Base-by-base conservation (phyloP, 331 rosid genomes). In the Ulmus americana region DNA sequence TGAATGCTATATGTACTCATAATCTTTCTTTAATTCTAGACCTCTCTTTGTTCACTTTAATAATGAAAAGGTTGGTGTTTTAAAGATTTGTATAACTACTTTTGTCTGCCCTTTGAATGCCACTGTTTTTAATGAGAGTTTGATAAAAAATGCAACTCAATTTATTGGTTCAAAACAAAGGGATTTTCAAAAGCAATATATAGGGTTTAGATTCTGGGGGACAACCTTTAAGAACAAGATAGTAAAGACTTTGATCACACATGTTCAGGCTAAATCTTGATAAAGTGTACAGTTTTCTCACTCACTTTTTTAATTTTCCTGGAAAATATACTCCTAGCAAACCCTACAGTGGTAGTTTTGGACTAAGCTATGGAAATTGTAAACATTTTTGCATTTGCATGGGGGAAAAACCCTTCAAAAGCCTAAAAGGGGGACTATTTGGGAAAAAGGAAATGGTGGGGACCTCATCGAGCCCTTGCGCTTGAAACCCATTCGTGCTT, bases 81-180 rank as follows among this genome's bases (percentile, higher is more conserved):
- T 10, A 43, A 44, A 3, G 11, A 53, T 5, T 2, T 20, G 14
- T 10, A 35, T 8, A 20, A 53, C 39, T 20, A 8, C 58, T 53
- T 53, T 28, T 16, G 38, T 12, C 39, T 39, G 22, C 11, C 6
- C 18, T 56, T 56, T 61, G 55, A 52, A 40, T 6, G 41, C 59
- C 38, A 54, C 50, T 71, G 45, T 45, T n/a, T 11, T 61, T 11
- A 59, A 57, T 46, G 42, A 59, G 47, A 58, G 38, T 45, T 7
- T 39, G 41, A 10, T 55, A 63, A 8, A 55, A 39, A 55, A 72
- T 48, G 20, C 8, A 56, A 63, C 57, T 11, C 40, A 53, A 61
- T 12, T 61, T 63, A 66, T 74, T 74, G 73, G 64, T 45, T 38
- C 59, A 61, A 46, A 74, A 74, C 57, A 64, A 55, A 45, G 18